Conservation (phyloP, 371 early-diverging fungal species). For the Conidiobolus incongruus region DNA sequence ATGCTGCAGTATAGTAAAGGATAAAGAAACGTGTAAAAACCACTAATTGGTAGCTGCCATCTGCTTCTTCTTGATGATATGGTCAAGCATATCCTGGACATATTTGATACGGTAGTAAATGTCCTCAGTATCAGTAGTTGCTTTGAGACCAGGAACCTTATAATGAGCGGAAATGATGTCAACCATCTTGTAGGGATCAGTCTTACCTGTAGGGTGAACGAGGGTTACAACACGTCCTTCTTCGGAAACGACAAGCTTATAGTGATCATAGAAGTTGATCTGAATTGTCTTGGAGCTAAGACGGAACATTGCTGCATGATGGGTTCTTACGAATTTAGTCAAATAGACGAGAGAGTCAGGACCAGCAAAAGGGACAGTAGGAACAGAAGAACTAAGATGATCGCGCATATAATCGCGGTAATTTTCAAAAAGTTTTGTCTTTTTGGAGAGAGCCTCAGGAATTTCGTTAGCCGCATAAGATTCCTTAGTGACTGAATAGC, state of each 20-base stretch:
- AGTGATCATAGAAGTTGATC: conserved; percentile 45
- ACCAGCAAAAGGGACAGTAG: not conserved
- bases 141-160: not conserved
- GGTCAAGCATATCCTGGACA: not conserved
- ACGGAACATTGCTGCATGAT: conserved; percentile 43
- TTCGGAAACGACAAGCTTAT: conserved; percentile 36
- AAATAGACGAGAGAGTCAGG: conserved; percentile 20
- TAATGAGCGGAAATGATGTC: conserved; percentile 3
- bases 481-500: conserved; percentile 17
- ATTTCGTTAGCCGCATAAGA: conserved; percentile 14
- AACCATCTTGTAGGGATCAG: conserved; percentile 9
- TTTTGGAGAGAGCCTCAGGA: conserved; percentile 35
- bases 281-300: conserved; percentile 45
- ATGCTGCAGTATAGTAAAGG: too few relatives aligned
- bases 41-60: too few relatives aligned
- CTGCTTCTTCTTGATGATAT: not conserved
- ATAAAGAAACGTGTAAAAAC: too few relatives aligned
- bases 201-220: conserved; percentile 16
- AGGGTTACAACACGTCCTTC: conserved; percentile 23
- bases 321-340: conserved; percentile 36
- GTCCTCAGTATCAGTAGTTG: not conserved
- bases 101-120: not conserved
- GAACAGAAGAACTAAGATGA: conserved; percentile 13
- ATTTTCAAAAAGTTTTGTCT: conserved; percentile 29
- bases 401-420: conserved; percentile 42